Conservation (phyloP, 257 asterid species). For the Orobanche coerulescens region DNA sequence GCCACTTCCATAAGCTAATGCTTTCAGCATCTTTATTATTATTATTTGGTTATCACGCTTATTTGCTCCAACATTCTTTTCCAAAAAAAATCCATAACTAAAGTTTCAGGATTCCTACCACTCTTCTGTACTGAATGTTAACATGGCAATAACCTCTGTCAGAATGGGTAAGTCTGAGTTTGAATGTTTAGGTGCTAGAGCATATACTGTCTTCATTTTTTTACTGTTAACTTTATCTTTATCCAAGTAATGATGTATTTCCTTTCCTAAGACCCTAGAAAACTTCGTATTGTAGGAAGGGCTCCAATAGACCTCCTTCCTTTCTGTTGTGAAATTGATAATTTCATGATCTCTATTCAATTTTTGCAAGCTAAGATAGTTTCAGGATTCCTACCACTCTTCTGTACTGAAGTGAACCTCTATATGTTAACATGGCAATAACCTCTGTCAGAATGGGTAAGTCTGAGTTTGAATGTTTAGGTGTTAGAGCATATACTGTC, state of each 20-base stretch:
- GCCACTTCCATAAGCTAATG: not conserved
- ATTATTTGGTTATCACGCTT: not conserved
- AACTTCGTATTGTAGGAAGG: not conserved
- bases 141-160: not conserved
- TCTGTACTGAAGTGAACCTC: no score
- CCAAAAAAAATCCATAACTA: not conserved
- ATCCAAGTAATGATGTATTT: not conserved
- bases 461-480: no score
- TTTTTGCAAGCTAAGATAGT: not conserved
- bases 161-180: not conserved
- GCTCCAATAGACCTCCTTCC: not conserved
- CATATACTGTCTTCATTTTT: not conserved
- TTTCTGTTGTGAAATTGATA: no score
- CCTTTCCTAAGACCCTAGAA: not conserved
- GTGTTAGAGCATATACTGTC: no score
- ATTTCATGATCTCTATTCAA: not conserved
- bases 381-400: no score
- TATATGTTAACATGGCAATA: no score
- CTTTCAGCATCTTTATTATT: not conserved
- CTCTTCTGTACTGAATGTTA: not conserved
- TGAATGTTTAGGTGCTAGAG: not conserved
- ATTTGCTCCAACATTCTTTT: not conserved
- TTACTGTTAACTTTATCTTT: not conserved
- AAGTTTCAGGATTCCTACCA: not conserved
- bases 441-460: no score